phyloP scores from a whole-genome alignment of 192 early-diverging fungal species.

The Linnemannia elongata region DNA sequence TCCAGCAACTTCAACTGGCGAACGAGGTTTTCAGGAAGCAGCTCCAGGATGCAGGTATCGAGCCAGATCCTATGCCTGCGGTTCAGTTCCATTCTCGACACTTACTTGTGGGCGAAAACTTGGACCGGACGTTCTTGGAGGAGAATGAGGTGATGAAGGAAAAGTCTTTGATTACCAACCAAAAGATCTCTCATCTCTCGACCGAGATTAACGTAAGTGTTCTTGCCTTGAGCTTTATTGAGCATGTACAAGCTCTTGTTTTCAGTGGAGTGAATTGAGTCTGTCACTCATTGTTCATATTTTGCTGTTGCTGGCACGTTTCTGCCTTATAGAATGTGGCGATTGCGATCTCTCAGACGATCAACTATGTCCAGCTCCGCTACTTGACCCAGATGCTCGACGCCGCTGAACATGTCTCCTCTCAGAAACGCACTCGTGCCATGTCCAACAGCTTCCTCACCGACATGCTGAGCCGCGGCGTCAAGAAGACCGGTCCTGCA shows the following conservation, averaged over 20 bases:
- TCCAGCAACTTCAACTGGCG: conserved; percentile 39
- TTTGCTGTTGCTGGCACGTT: not conserved
- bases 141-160: conserved; percentile 48
- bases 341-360: conserved; percentile 51
- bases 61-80: conserved; percentile 45
- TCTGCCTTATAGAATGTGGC: conserved; percentile 20
- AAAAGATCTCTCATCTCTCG: conserved; percentile 44
- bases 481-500: conserved; percentile 36
- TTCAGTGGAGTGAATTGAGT: not conserved
- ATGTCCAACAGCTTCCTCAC: conserved; percentile 56
- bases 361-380: conserved; percentile 52
- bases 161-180: conserved; percentile 34
- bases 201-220: conserved; percentile 42
- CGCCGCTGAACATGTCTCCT: conserved; percentile 46
- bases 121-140: conserved; percentile 48
- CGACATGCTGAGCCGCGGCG: conserved; percentile 51
- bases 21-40: conserved; percentile 51
- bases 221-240: not conserved
- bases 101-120: conserved; percentile 32
- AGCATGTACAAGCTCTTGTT: not conserved
- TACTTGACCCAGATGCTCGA: conserved; percentile 55
- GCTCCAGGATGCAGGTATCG: conserved; percentile 38
- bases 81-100: conserved; percentile 25
- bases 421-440: conserved; percentile 41
- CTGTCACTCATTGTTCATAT: not conserved